Conservation (phyloP, 805 yeast genomes). For the Candida orba region DNA sequence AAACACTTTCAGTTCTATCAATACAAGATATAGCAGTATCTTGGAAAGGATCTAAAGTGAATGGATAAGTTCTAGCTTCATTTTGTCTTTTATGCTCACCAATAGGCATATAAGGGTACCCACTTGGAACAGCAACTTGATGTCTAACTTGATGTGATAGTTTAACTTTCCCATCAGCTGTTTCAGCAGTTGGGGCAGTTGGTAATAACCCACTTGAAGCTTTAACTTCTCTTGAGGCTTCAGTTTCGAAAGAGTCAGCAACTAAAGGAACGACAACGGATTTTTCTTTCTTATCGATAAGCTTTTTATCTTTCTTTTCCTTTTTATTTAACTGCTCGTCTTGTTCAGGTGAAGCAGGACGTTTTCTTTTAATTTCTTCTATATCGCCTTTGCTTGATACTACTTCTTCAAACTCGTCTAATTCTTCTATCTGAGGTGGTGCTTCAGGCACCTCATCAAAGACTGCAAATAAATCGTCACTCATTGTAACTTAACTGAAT, state of each 20-base stretch:
- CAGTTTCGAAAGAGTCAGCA: slow-evolving; percentile 81
- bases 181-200: slow-evolving; percentile 26
- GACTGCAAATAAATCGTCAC: slow-evolving; percentile 56
- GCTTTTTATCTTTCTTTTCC: slow-evolving; percentile 23
- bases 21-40: slow-evolving; percentile 95
- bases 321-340: slow-evolving; percentile 8
- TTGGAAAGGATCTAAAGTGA: slow-evolving; percentile 93
- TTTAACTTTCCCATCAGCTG: slow-evolving; percentile 43
- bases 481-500: slow-evolving; percentile 8
- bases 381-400: slow-evolving; percentile 5
- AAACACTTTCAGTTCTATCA: slow-evolving; percentile 87
- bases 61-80: slow-evolving; percentile 89
- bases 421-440: slow-evolving; percentile 16
- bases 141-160: slow-evolving; percentile 92
- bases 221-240: slow-evolving; percentile 83
- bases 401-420: neutral
- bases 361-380: slow-evolving; percentile 19
- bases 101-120: slow-evolving; percentile 81
- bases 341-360: slow-evolving; percentile 17
- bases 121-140: slow-evolving; percentile 94
- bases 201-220: slow-evolving; percentile 66
- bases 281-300: slow-evolving; percentile 33
- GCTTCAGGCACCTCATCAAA: slow-evolving; percentile 47
- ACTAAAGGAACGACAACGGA: slow-evolving; percentile 62
- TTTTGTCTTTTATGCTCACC: slow-evolving; percentile 71